A percentile compares a stretch with the other conserved stretches of the same genome.
Conservation (phyloP, 176 grass and related monocot genomes). For the Ensete glaucum region DNA sequence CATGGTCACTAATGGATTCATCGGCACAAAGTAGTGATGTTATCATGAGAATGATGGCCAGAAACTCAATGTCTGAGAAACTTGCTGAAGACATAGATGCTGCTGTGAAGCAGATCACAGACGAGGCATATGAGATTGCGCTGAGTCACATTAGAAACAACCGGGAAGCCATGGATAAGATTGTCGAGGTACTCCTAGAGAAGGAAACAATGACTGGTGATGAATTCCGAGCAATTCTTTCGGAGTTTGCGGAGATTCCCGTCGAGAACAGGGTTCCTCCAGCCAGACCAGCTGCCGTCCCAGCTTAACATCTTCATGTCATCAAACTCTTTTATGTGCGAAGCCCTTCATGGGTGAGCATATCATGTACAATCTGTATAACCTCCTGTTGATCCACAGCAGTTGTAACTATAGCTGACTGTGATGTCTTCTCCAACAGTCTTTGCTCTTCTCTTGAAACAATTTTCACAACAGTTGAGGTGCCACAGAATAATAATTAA, state of each 20-base stretch:
- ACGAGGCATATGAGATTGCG: constrained; percentile 67
- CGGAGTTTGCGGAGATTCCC: constrained; percentile 91
- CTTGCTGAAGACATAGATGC: constrained; percentile 81
- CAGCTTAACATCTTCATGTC: not conserved
- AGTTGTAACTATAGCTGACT: too few species aligned
- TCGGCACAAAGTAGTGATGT: constrained; percentile 65
- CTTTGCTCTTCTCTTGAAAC: too few species aligned
- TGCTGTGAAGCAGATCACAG: constrained; percentile 66
- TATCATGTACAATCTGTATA: too few species aligned
- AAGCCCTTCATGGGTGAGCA: too few species aligned
- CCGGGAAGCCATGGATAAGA: constrained; percentile 91
- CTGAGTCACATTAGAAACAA: constrained; percentile 64
- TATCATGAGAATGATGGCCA: constrained; percentile 97
- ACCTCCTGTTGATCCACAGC: too few species aligned
- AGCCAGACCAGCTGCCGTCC: constrained; percentile 16
- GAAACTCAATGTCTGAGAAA: constrained; percentile 98
- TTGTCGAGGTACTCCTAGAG: constrained; percentile 88
- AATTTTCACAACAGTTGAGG: too few species aligned
- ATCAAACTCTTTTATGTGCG: too few species aligned
- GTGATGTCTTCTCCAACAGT: too few species aligned
- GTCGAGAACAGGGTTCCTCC: constrained; percentile 78
- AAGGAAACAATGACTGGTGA: constrained; percentile 82
- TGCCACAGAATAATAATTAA: too few species aligned
- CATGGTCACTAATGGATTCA: constrained; percentile 91
- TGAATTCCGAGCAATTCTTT: constrained; percentile 82